Conservation (phyloP, 495 filamentous ascomycete genomes). For the Aspergillus conjunctus region DNA sequence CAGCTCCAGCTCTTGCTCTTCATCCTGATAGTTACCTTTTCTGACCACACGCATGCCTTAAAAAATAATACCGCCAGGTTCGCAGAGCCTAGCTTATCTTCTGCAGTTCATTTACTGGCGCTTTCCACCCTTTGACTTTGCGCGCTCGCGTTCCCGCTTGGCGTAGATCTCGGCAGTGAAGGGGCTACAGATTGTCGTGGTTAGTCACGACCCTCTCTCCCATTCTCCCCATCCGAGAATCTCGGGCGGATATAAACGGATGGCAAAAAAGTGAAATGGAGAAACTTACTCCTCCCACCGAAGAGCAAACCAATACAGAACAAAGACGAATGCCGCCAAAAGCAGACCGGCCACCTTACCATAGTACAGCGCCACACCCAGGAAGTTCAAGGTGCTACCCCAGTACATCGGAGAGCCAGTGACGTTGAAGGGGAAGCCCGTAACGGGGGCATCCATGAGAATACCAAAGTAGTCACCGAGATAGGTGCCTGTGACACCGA, state of each 20-base stretch:
- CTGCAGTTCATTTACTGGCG: conserved; percentile 31
- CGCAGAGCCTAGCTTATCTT: neutral
- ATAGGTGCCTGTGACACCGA: conserved; percentile 97
- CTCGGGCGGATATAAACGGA: neutral
- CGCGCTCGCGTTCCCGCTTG: conserved; percentile 65
- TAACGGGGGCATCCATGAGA: conserved; percentile 91
- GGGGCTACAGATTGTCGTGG: conserved; percentile 55
- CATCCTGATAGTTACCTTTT: neutral
- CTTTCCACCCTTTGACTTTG: conserved; percentile 46
- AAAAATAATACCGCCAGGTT: neutral
- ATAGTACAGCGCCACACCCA: conserved; percentile 84
- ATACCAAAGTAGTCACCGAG: conserved; percentile 98
- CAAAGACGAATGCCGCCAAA: conserved; percentile 72
- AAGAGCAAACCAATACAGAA: conserved; percentile 81
- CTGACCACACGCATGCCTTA: neutral
- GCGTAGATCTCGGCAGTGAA: conserved; percentile 94
- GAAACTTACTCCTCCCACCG: conserved; percentile 78
- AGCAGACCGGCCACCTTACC: conserved; percentile 87
- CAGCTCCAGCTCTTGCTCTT: neutral
- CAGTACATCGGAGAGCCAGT: conserved; percentile 95
- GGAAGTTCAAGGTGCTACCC: conserved; percentile 87
- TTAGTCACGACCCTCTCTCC: conserved; percentile 22
- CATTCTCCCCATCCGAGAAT: neutral
- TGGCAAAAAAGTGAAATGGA: conserved; percentile 12
- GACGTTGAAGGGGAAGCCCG: conserved; percentile 93